Evolutionary conservation across 2,329 filamentous ascomycete species (phyloP), one percentile per base, ranked within the genome.

Genomic region (Fusarium foetens): DNA sequence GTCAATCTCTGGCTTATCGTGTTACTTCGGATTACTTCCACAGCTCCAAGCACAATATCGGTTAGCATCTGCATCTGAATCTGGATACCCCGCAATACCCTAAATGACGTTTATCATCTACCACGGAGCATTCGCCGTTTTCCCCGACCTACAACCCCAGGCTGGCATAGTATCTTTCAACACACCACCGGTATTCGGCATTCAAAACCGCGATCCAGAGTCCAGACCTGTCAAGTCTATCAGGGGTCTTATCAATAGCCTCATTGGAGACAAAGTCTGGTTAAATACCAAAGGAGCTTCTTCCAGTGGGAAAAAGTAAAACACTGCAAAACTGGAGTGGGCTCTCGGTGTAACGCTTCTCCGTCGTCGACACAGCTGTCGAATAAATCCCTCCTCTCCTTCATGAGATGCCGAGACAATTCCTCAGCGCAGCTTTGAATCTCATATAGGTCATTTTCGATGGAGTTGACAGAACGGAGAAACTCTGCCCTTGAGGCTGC

Each of bases 31-130:
- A 45, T 55, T 49, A 45, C 63, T 59, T 51, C 35, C 16, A 60
- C 46, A 48, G 48, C 52, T 66, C 27, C 29, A 52, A 38, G 21
- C 31, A 39, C 25, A 48, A 23, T 57, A 68, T 58, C 42, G 64
- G 60, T 51, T 60, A 69, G 63, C 53, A 64, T 52, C 48, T 51
- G 48, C 33, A 53, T 39, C 33, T 58, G n/a, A 35, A 57, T 35
- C 53, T 54, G 42, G 48, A 59, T 73, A 71, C 70, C 70, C 70
- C 70, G 70, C 70, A 72, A 58, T 60, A 69, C 48, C 58, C 42
- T 52, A 71, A 61, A 48, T 72, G 66, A 59, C 57, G 49, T 72
- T 66, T 72, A 57, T 72, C 64, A 58, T 42, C 62, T 35, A 48
- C 63, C 70, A 60, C 70, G 57, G 66, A 62, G 41, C 53, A 45